Base-by-base conservation (phyloP, 257 asterid genomes). In the Hygrophila difformis region DNA sequence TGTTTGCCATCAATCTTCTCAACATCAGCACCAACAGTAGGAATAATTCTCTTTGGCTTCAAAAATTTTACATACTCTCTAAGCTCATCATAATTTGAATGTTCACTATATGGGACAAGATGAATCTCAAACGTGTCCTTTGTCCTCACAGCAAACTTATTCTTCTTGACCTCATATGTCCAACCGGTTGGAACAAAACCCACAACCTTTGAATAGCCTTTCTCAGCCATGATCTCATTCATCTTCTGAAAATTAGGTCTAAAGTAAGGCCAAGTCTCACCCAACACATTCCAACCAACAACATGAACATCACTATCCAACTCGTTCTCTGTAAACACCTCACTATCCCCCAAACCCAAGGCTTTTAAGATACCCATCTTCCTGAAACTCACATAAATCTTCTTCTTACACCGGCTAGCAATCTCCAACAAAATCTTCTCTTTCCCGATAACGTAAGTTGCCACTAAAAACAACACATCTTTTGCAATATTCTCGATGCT, bases 71-170 rank as follows among this genome's bases (percentile, higher is more conserved):
- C 93, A 59, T 74, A 88, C 60, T 79, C 89, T 51, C 93, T 74
- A 47, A 88, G 93, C 77, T 88, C 97, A 3, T 65, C 73, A 41
- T 78, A 88, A 59, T 79, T 84, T 5, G 97, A 88, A 73, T 88
- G 97, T 40, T 84, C 97, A 35, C 97, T 88, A 51, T 88, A 88
- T 8, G 97, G 97, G 52, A 88, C 97, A 12, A 88, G 97, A 81
- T 84, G 97, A 47, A 84, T 81, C 71, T 84, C 97, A 43, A 74
- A 66, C 1, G 86, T 63, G 68, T 77, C 97, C 65, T 81, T 79
- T 12, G 36, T 78, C 73, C 87, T 81, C 59, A 81, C 89, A 0
- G 89, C 53, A 73, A 88, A 88, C 59, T 81, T 84, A 51, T 71
- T 77, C 56, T 61, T 59, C 81, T 76, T 79, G 40, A 84, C 77